Percentiles rank a stretch among this genome's conserved stretches.
phyloP scores from a whole-genome alignment of 2,329 filamentous ascomycete species.

The Neocucurbitaria cava region DNA sequence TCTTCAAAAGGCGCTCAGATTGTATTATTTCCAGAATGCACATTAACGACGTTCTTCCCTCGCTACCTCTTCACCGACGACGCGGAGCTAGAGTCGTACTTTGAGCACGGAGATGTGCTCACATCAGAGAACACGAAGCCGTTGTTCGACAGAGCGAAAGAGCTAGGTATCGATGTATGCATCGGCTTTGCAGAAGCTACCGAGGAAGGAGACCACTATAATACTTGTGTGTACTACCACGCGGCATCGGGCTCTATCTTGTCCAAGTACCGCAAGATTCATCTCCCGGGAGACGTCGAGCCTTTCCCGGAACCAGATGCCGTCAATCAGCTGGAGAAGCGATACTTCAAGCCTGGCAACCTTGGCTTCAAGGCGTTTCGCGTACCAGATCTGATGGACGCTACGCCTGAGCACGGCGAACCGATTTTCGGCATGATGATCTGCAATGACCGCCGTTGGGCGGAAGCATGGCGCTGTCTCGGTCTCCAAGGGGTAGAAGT shows the following conservation, averaged over 20 bases:
- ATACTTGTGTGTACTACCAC: slow-evolving; percentile 30
- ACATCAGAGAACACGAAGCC: slow-evolving; percentile 53
- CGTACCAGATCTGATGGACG: slow-evolving; percentile 29
- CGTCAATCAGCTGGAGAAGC: slow-evolving; percentile 62
- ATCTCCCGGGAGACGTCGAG: slow-evolving; percentile 27
- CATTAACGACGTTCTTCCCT: slow-evolving; percentile 64
- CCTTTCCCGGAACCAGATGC: slow-evolving; percentile 49
- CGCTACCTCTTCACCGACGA: slow-evolving; percentile 56
- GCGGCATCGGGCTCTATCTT: slow-evolving; percentile 21
- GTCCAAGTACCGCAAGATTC: slow-evolving; percentile 28
- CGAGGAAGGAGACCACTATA: slow-evolving; percentile 41
- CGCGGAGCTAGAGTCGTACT: slow-evolving; percentile 55
- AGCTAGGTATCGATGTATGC: slow-evolving; percentile 58
- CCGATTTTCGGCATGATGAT: slow-evolving; percentile 63
- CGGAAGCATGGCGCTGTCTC: slow-evolving; percentile 59
- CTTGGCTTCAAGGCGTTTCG: slow-evolving; percentile 54
- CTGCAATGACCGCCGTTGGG: slow-evolving; percentile 62
- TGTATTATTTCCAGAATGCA: slow-evolving; percentile 61
- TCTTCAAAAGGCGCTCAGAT: slow-evolving; percentile 53
- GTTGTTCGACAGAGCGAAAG: slow-evolving; percentile 56
- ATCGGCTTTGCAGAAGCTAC: slow-evolving; percentile 61
- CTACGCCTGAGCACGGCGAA: slow-evolving; percentile 47
- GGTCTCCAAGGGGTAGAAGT: slow-evolving; percentile 60
- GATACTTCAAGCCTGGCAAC: slow-evolving; percentile 61
- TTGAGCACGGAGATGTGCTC: slow-evolving; percentile 54